Evolutionary conservation across 371 early-diverging fungal genomes (phyloP).

Genomic region (Thermomucor indicae-seudaticae): DNA sequence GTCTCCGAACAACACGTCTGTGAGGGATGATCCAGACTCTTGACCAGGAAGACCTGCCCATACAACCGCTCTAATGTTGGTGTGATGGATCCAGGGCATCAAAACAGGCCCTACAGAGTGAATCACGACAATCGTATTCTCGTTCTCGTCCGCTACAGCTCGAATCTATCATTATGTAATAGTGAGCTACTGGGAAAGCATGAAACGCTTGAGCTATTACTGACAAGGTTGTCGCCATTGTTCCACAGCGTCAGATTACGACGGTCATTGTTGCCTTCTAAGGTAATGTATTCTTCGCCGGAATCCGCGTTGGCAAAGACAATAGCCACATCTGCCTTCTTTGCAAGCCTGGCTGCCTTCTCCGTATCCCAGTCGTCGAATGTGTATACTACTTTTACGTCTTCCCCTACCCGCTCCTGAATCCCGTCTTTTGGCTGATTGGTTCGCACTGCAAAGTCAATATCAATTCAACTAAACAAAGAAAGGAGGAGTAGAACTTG

Average conservation of each 20-base stretch:
- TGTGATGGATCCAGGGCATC: conserved; percentile 55
- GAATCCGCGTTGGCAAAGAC: conserved; percentile 56
- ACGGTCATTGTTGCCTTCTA: conserved; percentile 44
- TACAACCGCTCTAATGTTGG: conserved; percentile 52
- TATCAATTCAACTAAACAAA: no score
- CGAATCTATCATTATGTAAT: conserved; percentile 26
- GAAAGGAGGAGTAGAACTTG: conserved; percentile 15
- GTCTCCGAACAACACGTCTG: conserved; percentile 51
- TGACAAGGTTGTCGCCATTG: conserved; percentile 54
- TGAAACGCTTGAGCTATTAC: background rate
- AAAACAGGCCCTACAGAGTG: conserved; percentile 54
- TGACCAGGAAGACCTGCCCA: conserved; percentile 51
- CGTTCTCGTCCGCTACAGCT: conserved; percentile 47
- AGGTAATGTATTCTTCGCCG: conserved; percentile 44
- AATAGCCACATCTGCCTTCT: conserved; percentile 46
- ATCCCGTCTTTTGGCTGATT: conserved; percentile 35
- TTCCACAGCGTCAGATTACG: conserved; percentile 53
- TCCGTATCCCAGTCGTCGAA: conserved; percentile 25
- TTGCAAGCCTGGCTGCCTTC: conserved; percentile 29
- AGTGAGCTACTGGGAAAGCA: background rate
- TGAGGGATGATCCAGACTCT: conserved; percentile 48
- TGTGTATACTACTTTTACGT: conserved; percentile 17
- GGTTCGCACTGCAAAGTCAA: no score
- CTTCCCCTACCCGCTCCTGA: conserved; percentile 21
- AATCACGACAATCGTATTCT: conserved; percentile 57